Conservation (phyloP, 2,329 filamentous ascomycete species). For the Ophiostoma piceae region DNA sequence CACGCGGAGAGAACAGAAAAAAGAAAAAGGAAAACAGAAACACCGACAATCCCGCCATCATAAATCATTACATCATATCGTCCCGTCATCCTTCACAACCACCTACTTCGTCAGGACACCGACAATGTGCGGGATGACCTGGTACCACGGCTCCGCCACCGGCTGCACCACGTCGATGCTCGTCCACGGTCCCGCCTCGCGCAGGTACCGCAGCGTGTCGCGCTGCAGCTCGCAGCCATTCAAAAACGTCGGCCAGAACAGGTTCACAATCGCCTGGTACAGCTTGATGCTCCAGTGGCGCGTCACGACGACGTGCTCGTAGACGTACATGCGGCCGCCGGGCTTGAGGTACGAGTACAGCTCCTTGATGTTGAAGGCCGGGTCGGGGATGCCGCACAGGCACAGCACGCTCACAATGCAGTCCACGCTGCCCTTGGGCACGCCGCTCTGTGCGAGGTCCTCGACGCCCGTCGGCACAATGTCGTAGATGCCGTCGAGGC, state of each 20-base stretch:
- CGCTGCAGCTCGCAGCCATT: constrained; percentile 50
- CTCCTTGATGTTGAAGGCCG: constrained; percentile 49
- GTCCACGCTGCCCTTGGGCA: constrained; percentile 50
- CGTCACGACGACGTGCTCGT: constrained; percentile 52
- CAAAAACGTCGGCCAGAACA: constrained; percentile 49
- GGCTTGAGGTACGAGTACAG: constrained; percentile 56
- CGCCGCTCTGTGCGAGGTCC: constrained; percentile 43
- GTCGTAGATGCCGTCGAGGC: constrained; percentile 54
- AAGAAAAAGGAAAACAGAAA: neutral
- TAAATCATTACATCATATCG: neutral
- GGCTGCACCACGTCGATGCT: constrained; percentile 45
- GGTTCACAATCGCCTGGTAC: constrained; percentile 50
- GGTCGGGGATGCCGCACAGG: constrained; percentile 59
- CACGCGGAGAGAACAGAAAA: no score
- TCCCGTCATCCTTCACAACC: neutral
- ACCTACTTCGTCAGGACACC: constrained; percentile 49
- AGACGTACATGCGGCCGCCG: constrained; percentile 58
- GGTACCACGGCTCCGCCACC: constrained; percentile 39
- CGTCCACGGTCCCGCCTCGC: constrained; percentile 47
- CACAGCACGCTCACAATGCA: constrained; percentile 58
- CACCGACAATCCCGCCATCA: neutral
- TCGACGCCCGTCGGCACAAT: constrained; percentile 60
- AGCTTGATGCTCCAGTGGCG: constrained; percentile 38
- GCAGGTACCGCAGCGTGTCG: constrained; percentile 44
- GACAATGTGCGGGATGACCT: constrained; percentile 45